These are phyloP conservation scores for Chaetomidium leptoderma DNA, from an alignment of 495 filamentous ascomycete species.

Conservation along the genomic window DNA sequence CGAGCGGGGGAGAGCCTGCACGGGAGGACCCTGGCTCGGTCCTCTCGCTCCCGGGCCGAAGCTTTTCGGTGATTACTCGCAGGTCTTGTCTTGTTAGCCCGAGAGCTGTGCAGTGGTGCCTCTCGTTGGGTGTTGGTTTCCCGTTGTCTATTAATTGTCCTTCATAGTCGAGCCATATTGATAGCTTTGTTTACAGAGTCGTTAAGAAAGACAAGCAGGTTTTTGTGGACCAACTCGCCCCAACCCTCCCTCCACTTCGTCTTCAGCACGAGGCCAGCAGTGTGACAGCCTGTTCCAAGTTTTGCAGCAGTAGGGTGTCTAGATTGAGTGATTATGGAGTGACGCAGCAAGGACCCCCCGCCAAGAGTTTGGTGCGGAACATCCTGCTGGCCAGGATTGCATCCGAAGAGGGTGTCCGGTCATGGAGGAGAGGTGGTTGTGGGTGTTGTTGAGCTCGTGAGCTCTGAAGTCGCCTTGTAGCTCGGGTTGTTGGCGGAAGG, in stretches of 20 bases:
- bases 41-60: constrained; percentile 1
- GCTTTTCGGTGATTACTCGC: neutral
- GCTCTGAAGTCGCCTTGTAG: too few relatives aligned
- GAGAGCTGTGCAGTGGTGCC: neutral
- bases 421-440: neutral
- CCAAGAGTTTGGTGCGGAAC: neutral
- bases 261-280: neutral
- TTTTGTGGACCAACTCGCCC: too few relatives aligned
- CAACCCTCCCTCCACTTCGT: too few relatives aligned
- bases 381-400: neutral
- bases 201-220: too few relatives aligned
- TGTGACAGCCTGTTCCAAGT: neutral
- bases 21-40: neutral
- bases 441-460: too few relatives aligned
- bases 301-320: neutral
- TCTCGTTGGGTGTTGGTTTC: too few relatives aligned
- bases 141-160: too few relatives aligned
- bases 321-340: neutral
- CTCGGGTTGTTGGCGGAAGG: neutral
- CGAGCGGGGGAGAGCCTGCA: neutral
- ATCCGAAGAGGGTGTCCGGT: neutral
- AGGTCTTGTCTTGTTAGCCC: neutral
- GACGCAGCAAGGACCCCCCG: neutral
- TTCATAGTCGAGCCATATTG: too few relatives aligned
- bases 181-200: too few relatives aligned